Conservation (phyloP, 257 asterid species). For the Coffea eugenioides region DNA sequence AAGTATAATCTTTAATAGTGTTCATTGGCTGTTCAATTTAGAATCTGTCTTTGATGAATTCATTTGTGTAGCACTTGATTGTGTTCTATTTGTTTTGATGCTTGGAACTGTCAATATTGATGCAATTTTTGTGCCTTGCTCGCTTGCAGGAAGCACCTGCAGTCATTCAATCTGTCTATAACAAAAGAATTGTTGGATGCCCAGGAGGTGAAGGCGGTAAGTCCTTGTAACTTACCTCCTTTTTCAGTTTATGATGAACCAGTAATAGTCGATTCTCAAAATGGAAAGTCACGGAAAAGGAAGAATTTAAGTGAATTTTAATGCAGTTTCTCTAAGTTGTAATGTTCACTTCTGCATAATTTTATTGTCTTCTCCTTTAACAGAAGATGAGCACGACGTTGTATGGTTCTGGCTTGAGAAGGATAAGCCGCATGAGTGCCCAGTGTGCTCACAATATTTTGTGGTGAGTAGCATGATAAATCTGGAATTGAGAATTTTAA, state of each 20-base stretch:
- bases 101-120: neutral
- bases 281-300: neutral
- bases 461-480: constrained; percentile 53
- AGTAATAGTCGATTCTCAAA: neutral
- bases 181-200: constrained; percentile 88
- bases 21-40: neutral
- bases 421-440: constrained; percentile 91
- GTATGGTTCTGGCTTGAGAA: constrained; percentile 99
- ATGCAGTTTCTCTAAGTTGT: constrained; percentile 1
- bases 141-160: constrained; percentile 83
- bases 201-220: constrained; percentile 94
- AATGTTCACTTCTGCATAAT: neutral
- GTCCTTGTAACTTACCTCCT: constrained; percentile 18
- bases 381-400: constrained; percentile 98
- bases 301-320: neutral
- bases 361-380: constrained; percentile 7
- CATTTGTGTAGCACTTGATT: neutral
- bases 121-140: neutral
- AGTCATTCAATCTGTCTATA: constrained; percentile 61
- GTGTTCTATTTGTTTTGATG: neutral
- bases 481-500: constrained; percentile 1
- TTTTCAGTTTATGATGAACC: constrained; percentile 1
- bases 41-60: neutral
- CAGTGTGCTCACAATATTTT: constrained; percentile 91
- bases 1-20: neutral